Evolutionary conservation across 345 rosid species (phyloP), one percentile per base, ranked within the genome.

Genomic region (Erodium maritimum): DNA sequence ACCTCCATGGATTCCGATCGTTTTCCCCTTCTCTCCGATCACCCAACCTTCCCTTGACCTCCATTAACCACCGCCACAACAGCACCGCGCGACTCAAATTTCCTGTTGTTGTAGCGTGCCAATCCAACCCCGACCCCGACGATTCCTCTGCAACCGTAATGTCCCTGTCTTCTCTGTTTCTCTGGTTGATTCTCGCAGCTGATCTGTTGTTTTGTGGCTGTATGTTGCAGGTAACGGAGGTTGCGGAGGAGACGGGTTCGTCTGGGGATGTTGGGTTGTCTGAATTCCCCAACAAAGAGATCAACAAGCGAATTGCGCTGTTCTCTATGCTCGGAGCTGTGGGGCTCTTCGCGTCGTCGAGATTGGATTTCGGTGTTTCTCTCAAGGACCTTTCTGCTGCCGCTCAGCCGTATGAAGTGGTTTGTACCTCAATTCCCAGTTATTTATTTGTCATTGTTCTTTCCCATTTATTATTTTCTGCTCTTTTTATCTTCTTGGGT

Each of bases 361-460:
- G 94, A 69, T 75, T 85, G 16, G 94, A 88, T 77, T 74, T 88
- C 48, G 94, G 96, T 62, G 79, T 85, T 65, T 88, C 94, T 12
- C 69, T 85, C 69, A 85, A 82, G 73, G 94, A 88, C 73, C 72
- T 85, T 46, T 74, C 94, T 5, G 85, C 81, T 57, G 69, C 74
- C 23, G 94, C 96, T 6, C 54, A 83, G 69, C 83, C 96, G 17
- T 82, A 72, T 56, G 96, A 88, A 72, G 81, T 80, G 90, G 94
- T 84, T 48, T n/a, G 20, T 5, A 17, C 20, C 48, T 17, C 55
- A 17, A 17, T n/a, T 50, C 24, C 6, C 16, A 14, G 21, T 3
- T 45, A n/a, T 46, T 18, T 48, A 57, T 54, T 23, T n/a, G 59
- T n/a, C n/a, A n/a, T n/a, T n/a, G n/a, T n/a, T n/a, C n/a, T n/a